Conservation (phyloP, 2,329 filamentous ascomycete genomes). For the Hortaea werneckii region DNA sequence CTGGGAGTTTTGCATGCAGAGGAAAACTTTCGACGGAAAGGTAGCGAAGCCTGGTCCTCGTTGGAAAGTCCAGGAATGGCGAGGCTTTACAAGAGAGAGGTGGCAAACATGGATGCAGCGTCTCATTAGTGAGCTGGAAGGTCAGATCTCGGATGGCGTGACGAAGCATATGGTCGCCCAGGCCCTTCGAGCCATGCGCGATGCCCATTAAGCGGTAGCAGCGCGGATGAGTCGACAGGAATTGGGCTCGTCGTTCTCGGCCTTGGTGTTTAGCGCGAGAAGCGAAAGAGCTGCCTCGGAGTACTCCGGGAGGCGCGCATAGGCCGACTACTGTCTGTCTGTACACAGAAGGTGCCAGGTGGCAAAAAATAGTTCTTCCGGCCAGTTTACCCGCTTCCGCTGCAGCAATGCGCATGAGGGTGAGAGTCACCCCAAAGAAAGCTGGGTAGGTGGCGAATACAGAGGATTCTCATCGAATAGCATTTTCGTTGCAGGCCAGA, state of each 20-base stretch:
- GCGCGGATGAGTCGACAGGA: not conserved
- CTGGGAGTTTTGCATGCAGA: slow-evolving; percentile 10
- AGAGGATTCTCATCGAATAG: not conserved
- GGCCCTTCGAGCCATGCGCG: slow-evolving; percentile 1
- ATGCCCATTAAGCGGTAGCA: not conserved
- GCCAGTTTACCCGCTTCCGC: not conserved
- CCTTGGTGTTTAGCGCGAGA: not conserved
- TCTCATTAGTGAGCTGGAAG: slow-evolving; percentile 5
- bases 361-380: not conserved
- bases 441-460: not conserved
- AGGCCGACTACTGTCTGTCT: not conserved
- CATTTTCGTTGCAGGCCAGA: not conserved
- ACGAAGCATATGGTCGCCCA: slow-evolving; percentile 11
- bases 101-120: slow-evolving; percentile 19
- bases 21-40: slow-evolving; percentile 15
- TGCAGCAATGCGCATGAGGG: not conserved
- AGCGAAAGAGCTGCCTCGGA: not conserved
- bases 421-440: not conserved
- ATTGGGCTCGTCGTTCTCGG: not conserved
- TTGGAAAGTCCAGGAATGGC: slow-evolving; percentile 17
- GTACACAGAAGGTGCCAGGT: slow-evolving; percentile 4
- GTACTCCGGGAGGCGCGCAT: too few relatives aligned
- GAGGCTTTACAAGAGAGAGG: slow-evolving; percentile 17
- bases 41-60: slow-evolving; percentile 9
- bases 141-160: slow-evolving; percentile 5